These are phyloP conservation scores for Nectriaceae sp. DNA, from an alignment of 2,329 filamentous ascomycete species.

Conservation along the genomic window DNA sequence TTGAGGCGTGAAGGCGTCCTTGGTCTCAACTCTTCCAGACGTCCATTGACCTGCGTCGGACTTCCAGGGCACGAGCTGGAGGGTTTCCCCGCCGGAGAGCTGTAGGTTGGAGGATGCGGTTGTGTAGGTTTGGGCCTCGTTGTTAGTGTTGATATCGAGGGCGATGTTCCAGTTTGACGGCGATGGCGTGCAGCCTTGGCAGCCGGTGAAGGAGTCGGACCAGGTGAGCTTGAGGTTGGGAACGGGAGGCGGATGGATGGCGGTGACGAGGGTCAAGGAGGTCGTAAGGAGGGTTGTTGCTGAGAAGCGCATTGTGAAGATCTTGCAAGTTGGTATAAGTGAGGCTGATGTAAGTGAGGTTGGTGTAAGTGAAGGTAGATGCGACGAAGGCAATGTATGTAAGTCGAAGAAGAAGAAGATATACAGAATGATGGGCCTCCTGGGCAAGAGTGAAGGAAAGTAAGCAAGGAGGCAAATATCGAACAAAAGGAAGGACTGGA, in stretches of 20 bases:
- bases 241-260: constrained; percentile 40
- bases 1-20: constrained; percentile 46
- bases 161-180: constrained; percentile 47
- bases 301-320: constrained; percentile 28
- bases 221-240: constrained; percentile 45
- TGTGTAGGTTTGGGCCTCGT: constrained; percentile 51
- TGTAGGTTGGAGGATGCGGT: constrained; percentile 48
- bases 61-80: constrained; percentile 52
- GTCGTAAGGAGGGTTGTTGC: constrained; percentile 17
- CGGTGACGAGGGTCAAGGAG: constrained; percentile 29
- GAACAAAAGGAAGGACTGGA: constrained; percentile 3
- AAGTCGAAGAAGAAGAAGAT: neutral
- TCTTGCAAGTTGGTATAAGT: neutral
- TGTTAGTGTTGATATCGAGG: constrained; percentile 48
- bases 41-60: constrained; percentile 46
- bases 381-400: neutral
- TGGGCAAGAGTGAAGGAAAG: constrained; percentile 5
- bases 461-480: neutral
- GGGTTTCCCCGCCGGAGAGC: constrained; percentile 50
- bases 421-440: constrained; percentile 1
- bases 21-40: constrained; percentile 51
- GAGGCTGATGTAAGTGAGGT: constrained; percentile 10
- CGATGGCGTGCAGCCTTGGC: constrained; percentile 40
- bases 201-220: constrained; percentile 47
- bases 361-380: neutral